Evolutionary conservation across 208 protist genomes (phyloP), one percentile per base, ranked within the genome.

Genomic region (Leishmania braziliensis): DNA sequence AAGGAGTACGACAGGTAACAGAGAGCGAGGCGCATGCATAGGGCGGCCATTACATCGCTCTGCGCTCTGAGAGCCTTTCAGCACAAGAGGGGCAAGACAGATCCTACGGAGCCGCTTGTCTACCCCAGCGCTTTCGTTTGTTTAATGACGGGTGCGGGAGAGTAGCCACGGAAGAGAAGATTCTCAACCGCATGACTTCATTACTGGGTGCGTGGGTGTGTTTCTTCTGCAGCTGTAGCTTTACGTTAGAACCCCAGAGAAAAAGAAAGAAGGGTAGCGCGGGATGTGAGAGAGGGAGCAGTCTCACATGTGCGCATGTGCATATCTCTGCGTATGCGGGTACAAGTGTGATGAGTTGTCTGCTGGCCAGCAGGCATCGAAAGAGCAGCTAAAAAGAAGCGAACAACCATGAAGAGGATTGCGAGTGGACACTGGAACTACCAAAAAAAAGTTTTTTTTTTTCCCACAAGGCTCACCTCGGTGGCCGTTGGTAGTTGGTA

Each of bases 401-500:
- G 53, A 48, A 6, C n/a, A 46, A 26, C 33, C 20, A 33, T 5
- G n/a, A 56, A 14, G n/a, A 10, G 46, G 48, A 50, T 8, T 18
- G 51, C 14, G 4, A n/a, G 74, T 58, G 6, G 58, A 63, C 39
- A 39, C 33, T 9, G 14, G 36, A 0, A 33, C 39, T 2, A 50
- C 14, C 14, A 53, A 46, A 43, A 39, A 2, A 39, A 23, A 3
- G 5, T 0, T 8, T 6, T 63, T 63, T 63, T 33, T 3, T 16
- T 54, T 43, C n/a, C 5, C 3, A 12, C 72, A 29, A 18, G 2
- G 20, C 29, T 78, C 46, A 78, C 3, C 20, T 36, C 46, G 76
- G 65, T 51, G 81, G 95, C 20, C 93, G 86, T 51, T 92, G 84
- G 58, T 84, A 93, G 12, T n/a, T 63, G 65, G 85, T 81, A 53